A percentile compares a stretch with the other conserved stretches of the same genome.
phyloP scores from a whole-genome alignment of 306 rosid species.

The Astragalus membranaceus region DNA sequence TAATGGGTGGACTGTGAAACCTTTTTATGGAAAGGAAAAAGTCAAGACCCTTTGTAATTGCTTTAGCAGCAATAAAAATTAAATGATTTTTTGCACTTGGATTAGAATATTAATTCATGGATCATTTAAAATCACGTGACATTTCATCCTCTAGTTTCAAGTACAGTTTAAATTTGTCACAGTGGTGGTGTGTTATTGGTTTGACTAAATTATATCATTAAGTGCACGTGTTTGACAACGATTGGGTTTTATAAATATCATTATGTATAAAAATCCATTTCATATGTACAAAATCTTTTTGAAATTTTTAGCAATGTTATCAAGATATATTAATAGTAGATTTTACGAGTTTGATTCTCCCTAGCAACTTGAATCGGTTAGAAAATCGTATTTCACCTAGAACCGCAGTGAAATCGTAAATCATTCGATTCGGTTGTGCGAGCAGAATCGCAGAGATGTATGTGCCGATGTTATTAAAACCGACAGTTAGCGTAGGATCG shows the following conservation, averaged over 20 bases:
- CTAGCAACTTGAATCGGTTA: too few species aligned
- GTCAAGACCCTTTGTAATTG: neutral
- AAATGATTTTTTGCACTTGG: neutral
- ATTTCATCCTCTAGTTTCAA: constrained; percentile 6
- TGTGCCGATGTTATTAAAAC: too few species aligned
- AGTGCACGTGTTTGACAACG: neutral
- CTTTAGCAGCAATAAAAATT: neutral
- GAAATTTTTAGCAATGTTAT: neutral
- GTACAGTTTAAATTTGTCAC: neutral
- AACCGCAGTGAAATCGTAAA: too few species aligned
- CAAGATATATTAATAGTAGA: too few species aligned
- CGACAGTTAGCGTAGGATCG: too few species aligned
- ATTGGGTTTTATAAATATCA: neutral
- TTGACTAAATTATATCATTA: neutral
- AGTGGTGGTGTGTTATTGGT: neutral
- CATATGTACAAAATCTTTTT: neutral
- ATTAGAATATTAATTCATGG: neutral
- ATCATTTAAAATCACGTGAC: neutral
- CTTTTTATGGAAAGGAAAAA: neutral
- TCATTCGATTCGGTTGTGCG: too few species aligned
- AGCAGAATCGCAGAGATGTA: too few species aligned
- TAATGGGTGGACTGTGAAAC: neutral
- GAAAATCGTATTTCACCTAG: too few species aligned
- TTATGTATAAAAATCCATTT: neutral
- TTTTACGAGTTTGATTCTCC: too few species aligned